Percentiles rank a stretch among this genome's conserved stretches.
Evolutionary conservation across 495 filamentous ascomycete species (phyloP).

Genomic region (Neurospora sp.): DNA sequence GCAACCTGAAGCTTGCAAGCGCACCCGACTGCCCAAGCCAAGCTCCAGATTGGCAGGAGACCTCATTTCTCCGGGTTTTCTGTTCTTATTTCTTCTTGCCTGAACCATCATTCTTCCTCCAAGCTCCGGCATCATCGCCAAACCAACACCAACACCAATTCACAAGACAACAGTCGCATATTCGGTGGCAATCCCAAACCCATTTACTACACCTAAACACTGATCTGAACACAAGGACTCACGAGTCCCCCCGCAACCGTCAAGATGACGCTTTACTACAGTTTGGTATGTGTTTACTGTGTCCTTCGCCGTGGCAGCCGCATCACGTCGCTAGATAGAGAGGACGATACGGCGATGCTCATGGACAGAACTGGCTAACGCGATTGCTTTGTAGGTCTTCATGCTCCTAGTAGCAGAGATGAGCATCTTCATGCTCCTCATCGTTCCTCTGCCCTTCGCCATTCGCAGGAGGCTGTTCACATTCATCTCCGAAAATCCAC

Average conservation of each 20-base stretch:
- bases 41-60: neutral
- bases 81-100: neutral
- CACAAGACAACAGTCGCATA: neutral
- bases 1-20: neutral
- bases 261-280: constrained; percentile 99
- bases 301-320: constrained; percentile 6
- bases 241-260: constrained; percentile 1
- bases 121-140: neutral
- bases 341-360: neutral
- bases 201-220: neutral
- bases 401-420: constrained; percentile 88
- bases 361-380: constrained; percentile 12
- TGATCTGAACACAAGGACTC: neutral
- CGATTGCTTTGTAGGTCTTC: constrained; percentile 60
- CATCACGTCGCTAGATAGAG: neutral
- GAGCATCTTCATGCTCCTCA: constrained; percentile 81
- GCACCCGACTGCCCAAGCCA: neutral
- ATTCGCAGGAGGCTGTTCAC: constrained; percentile 82
- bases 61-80: neutral
- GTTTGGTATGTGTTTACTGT: constrained; percentile 54
- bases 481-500: constrained; percentile 75
- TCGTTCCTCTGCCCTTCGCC: constrained; percentile 82
- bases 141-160: neutral
- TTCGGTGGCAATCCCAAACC: neutral
- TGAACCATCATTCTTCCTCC: neutral